Percentiles rank a stretch among this genome's conserved stretches.
Evolutionary conservation across 441 rosid genomes (phyloP).

Genomic region (Pelargonium fulgidum): DNA sequence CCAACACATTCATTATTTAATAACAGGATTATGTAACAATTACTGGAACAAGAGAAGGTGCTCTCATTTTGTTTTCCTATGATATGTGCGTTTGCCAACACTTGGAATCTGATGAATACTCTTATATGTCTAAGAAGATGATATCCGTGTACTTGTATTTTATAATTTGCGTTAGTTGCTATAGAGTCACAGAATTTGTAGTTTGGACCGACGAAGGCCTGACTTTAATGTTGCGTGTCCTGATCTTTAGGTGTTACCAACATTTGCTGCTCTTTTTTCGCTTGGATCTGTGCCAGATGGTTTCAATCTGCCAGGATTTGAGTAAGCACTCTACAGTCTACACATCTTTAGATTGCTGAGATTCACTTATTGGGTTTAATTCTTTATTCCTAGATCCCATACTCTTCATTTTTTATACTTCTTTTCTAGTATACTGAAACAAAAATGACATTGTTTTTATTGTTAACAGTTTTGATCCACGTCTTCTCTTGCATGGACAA

Average conservation of each 20-base stretch:
- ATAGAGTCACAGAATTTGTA: not conserved
- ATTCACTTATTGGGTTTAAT: not conserved
- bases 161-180: not conserved
- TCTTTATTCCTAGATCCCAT: not conserved
- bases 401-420: not conserved
- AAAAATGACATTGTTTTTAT: not conserved
- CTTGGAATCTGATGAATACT: not conserved
- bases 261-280: constrained; percentile 61
- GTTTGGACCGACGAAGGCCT: not conserved
- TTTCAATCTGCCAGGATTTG: constrained; percentile 47
- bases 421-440: not conserved
- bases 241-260: constrained; percentile 65
- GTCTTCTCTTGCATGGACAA: constrained; percentile 83
- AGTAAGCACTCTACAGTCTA: constrained; percentile 36
- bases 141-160: not conserved
- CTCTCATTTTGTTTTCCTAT: not conserved
- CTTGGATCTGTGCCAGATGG: constrained; percentile 28
- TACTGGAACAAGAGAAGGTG: not conserved
- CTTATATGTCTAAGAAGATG: not conserved
- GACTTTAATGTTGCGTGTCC: constrained; percentile 1
- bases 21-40: not conserved
- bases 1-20: not conserved
- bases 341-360: not conserved
- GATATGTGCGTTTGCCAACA: not conserved
- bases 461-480: constrained; percentile 52